Conservation (phyloP, 1,284 basidiomycete species). For the Fomitiporia mediterranea region DNA sequence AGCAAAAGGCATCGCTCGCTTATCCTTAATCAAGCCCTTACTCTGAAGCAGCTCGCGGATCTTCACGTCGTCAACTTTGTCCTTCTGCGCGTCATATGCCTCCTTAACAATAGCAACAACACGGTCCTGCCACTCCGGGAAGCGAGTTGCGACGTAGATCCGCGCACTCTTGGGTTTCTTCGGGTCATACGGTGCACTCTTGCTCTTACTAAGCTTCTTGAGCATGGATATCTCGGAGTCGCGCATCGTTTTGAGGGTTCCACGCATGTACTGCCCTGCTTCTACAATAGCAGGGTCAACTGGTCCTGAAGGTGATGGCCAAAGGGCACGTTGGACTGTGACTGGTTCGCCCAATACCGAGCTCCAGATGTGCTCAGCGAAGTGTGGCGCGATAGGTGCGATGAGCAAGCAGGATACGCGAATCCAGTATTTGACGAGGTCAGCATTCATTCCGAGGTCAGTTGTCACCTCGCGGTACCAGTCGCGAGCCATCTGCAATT, state of each 20-base stretch:
- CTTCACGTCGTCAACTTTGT: slow-evolving; percentile 80
- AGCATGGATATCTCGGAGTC: slow-evolving; percentile 79
- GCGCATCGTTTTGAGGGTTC: slow-evolving; percentile 83
- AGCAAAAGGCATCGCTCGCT: slow-evolving; percentile 93
- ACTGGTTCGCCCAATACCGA: slow-evolving; percentile 67
- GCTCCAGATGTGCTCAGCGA: slow-evolving; percentile 89
- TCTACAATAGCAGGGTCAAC: slow-evolving; percentile 66
- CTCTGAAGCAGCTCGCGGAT: slow-evolving; percentile 67
- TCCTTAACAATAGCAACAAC: slow-evolving; percentile 77
- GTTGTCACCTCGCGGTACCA: slow-evolving; percentile 95
- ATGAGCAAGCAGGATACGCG: slow-evolving; percentile 75
- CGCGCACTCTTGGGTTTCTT: slow-evolving; percentile 82
- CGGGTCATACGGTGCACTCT: slow-evolving; percentile 67
- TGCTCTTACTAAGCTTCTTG: slow-evolving; percentile 71
- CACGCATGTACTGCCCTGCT: slow-evolving; percentile 79
- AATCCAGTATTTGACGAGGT: slow-evolving; percentile 75
- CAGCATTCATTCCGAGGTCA: slow-evolving; percentile 86
- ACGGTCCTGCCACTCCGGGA: slow-evolving; percentile 92
- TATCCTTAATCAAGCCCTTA: slow-evolving; percentile 91
- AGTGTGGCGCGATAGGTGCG: slow-evolving; percentile 91
- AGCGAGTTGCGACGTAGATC: slow-evolving; percentile 86
- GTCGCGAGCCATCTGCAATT: slow-evolving; percentile 88
- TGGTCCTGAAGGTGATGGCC: slow-evolving; percentile 60
- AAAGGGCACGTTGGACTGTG: slow-evolving; percentile 80
- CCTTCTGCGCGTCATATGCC: slow-evolving; percentile 55